Percentiles rank a stretch among this genome's conserved stretches.
Conservation (phyloP, 306 rosid genomes). For the Bauhinia variegata region DNA sequence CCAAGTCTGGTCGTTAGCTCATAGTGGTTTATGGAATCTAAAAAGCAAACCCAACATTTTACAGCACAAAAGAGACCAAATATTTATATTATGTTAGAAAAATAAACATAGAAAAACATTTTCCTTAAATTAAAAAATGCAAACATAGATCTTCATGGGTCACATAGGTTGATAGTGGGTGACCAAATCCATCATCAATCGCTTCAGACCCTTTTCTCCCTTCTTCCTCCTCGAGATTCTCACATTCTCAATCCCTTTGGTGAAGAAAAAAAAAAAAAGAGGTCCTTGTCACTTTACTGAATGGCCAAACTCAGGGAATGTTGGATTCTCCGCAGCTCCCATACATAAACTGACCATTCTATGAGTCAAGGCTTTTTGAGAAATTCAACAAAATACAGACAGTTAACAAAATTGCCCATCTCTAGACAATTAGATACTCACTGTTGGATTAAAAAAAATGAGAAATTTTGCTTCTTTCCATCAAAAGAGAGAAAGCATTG, state of each 20-base stretch:
- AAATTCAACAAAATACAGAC: slow-evolving; percentile 26
- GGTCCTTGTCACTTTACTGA: slow-evolving; percentile 53
- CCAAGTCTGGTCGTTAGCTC: slow-evolving; percentile 46
- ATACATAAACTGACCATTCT: slow-evolving; percentile 32
- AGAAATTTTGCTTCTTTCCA: slow-evolving; percentile 33
- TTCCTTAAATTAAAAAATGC: neutral
- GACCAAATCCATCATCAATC: slow-evolving; percentile 72
- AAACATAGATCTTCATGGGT: slow-evolving; percentile 50
- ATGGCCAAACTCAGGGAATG: slow-evolving; percentile 71
- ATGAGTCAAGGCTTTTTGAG: slow-evolving; percentile 19
- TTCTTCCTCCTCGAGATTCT: slow-evolving; percentile 69
- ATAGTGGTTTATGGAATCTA: slow-evolving; percentile 61
- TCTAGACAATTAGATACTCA: slow-evolving; percentile 33
- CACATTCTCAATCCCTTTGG: slow-evolving; percentile 64
- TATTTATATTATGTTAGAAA: neutral
- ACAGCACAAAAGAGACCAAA: slow-evolving; percentile 58
- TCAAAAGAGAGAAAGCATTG: neutral
- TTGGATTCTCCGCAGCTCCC: slow-evolving; percentile 58
- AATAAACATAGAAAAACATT: neutral
- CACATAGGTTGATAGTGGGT: slow-evolving; percentile 49
- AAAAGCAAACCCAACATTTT: slow-evolving; percentile 54
- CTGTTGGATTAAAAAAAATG: neutral
- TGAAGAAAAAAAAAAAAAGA: slow-evolving; percentile 29
- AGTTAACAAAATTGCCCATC: slow-evolving; percentile 23
- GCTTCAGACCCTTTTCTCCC: slow-evolving; percentile 37